Percentiles rank a stretch among this genome's conserved stretches.
Evolutionary conservation across 805 yeast genomes (phyloP).

Genomic region (Candida argentea): DNA sequence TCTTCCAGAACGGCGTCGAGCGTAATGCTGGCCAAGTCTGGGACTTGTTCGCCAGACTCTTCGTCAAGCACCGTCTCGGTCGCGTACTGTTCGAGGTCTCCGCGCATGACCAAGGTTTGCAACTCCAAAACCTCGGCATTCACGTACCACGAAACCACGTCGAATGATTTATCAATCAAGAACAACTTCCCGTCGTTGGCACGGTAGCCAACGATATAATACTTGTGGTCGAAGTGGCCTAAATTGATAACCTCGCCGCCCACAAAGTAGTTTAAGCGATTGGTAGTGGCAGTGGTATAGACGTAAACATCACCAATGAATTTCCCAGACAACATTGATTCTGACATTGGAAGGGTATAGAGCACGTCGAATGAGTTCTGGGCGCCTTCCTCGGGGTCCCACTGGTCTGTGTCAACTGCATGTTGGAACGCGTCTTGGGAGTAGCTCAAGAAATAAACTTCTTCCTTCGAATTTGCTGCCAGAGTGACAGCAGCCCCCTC

Average conservation of each 20-base stretch:
- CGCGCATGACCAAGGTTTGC: conserved; percentile 91
- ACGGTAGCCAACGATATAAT: conserved; percentile 80
- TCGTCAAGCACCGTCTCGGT: conserved; percentile 19
- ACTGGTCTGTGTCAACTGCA: conserved; percentile 46
- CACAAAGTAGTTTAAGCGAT: conserved; percentile 86
- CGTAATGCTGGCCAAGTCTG: conserved; percentile 24
- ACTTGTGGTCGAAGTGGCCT: conserved; percentile 84
- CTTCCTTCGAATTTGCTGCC: conserved; percentile 40
- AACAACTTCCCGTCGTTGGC: conserved; percentile 86
- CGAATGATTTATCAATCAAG: conserved; percentile 83
- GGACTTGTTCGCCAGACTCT: conserved; percentile 27
- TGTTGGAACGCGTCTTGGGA: conserved; percentile 57
- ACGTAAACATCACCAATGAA: conserved; percentile 98
- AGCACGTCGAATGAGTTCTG: conserved; percentile 80
- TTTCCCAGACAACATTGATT: conserved; percentile 75
- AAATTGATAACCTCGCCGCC: conserved; percentile 90
- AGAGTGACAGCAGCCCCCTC: conserved; percentile 8
- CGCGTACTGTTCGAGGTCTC: conserved; percentile 68
- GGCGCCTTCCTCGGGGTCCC: conserved; percentile 78
- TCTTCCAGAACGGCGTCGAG: conserved; percentile 53
- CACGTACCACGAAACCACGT: conserved; percentile 69
- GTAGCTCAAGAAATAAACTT: conserved; percentile 69
- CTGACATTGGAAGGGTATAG: conserved; percentile 60
- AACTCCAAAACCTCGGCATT: conserved; percentile 85
- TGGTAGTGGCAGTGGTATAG: conserved; percentile 69